Percentiles rank a stretch among this genome's conserved stretches.
Conservation (phyloP, 257 asterid genomes). For the Salvia hispanica region DNA sequence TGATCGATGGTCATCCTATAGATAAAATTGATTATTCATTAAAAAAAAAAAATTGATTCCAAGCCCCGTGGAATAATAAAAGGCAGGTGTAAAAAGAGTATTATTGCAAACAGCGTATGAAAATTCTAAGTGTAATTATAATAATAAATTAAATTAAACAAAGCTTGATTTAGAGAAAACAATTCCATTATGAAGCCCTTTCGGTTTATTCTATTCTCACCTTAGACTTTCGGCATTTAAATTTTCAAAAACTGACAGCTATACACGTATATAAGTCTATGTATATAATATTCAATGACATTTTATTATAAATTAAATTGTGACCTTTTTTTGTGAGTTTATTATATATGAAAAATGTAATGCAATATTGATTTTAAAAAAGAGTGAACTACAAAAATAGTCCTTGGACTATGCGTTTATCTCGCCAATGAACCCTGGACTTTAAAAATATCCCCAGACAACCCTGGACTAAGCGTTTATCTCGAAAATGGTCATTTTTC, state of each 20-base stretch:
- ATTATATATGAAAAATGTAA: too few relatives aligned
- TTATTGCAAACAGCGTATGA: neutral
- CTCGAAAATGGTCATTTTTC: too few relatives aligned
- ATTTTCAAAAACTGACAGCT: conserved; percentile 21
- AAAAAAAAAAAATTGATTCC: neutral
- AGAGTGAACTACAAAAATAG: too few relatives aligned
- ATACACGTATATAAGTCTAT: too few relatives aligned
- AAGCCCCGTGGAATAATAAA: conserved; percentile 14
- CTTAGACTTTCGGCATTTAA: conserved; percentile 29
- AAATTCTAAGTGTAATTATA: neutral
- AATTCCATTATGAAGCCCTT: conserved; percentile 30
- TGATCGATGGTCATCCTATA: too few relatives aligned
- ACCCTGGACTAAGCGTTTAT: too few relatives aligned
- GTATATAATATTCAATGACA: conserved; percentile 6
- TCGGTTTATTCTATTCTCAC: conserved; percentile 39
- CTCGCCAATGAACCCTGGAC: too few relatives aligned
- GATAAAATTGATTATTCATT: neutral
- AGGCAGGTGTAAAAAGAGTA: conserved; percentile 5
- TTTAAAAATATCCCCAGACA: too few relatives aligned
- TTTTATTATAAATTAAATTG: neutral
- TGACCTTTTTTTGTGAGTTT: too few relatives aligned
- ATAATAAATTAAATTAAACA: neutral
- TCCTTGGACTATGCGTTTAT: too few relatives aligned
- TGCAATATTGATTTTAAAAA: too few relatives aligned
- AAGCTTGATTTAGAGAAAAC: conserved; percentile 20